Conservation (phyloP, 148 eudicot species). For the Rhododendron griersonianum region DNA sequence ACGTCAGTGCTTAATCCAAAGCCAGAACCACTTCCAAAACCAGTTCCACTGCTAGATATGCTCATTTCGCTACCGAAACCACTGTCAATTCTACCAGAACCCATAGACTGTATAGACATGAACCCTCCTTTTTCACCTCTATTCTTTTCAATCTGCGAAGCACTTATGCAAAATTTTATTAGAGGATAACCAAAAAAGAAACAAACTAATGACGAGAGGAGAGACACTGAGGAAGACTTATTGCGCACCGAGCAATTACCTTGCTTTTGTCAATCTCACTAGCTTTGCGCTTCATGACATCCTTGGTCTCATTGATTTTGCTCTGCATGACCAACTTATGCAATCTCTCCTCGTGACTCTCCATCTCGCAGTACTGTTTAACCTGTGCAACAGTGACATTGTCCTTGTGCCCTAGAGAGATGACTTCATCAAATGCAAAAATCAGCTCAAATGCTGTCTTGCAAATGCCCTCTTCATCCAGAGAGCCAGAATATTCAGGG, state of each 20-base stretch:
- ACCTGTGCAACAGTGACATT: slow-evolving; percentile 90
- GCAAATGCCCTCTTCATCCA: slow-evolving; percentile 91
- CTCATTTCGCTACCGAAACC: slow-evolving; percentile 52
- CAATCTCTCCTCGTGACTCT: slow-evolving; percentile 97
- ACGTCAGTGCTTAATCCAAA: slow-evolving; percentile 62
- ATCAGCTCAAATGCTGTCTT: slow-evolving; percentile 86
- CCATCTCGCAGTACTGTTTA: slow-evolving; percentile 98
- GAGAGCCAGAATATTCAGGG: slow-evolving; percentile 76
- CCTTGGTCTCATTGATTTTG: slow-evolving; percentile 94
- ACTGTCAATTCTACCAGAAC: slow-evolving; percentile 65
- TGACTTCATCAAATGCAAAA: slow-evolving; percentile 93
- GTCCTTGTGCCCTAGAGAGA: slow-evolving; percentile 94
- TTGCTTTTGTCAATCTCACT: slow-evolving; percentile 92
- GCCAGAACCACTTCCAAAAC: slow-evolving; percentile 79
- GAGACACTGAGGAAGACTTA: background rate
- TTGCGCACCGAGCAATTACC: slow-evolving; percentile 30
- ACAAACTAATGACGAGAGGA: too few species aligned
- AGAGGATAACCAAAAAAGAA: background rate
- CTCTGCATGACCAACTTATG: slow-evolving; percentile 85
- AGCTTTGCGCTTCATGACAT: slow-evolving; percentile 94
- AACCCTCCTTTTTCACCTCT: slow-evolving; percentile 72
- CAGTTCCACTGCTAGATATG: slow-evolving; percentile 60
- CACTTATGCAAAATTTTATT: background rate
- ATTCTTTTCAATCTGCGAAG: slow-evolving; percentile 64
- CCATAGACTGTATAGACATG: slow-evolving; percentile 69